Percentiles rank a stretch among this genome's conserved stretches.
phyloP scores from a whole-genome alignment of 2,329 filamentous ascomycete genomes.

The Trichoderma citrinoviride region DNA sequence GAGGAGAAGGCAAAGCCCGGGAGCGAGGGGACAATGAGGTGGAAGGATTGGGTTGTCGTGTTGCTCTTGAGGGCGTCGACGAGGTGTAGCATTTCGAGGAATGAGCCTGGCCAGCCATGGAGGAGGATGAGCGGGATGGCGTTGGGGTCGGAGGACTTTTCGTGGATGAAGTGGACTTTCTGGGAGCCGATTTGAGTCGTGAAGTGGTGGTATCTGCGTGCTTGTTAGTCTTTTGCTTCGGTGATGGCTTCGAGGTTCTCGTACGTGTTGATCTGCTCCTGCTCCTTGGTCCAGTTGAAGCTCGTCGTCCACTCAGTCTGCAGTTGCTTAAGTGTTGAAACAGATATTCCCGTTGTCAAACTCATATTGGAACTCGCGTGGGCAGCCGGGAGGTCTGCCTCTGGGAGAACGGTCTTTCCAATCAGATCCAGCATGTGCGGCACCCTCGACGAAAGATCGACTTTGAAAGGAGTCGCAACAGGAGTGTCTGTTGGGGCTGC shows the following conservation, averaged over 20 bases:
- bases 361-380: constrained; percentile 3
- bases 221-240: too few species aligned
- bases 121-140: constrained; percentile 21
- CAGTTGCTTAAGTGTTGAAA: constrained; percentile 22
- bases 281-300: constrained; percentile 27
- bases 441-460: constrained; percentile 7
- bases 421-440: constrained; percentile 30
- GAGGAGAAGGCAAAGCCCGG: constrained; percentile 41
- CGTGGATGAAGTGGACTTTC: constrained; percentile 23
- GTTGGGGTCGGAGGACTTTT: constrained; percentile 11
- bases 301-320: constrained; percentile 22
- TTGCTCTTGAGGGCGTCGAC: constrained; percentile 15
- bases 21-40: constrained; percentile 35
- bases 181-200: constrained; percentile 25
- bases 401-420: constrained; percentile 19
- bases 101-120: constrained; percentile 34
- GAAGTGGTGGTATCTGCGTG: constrained; percentile 18
- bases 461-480: background rate
- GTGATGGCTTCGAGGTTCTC: too few species aligned
- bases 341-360: constrained; percentile 17
- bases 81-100: constrained; percentile 41
- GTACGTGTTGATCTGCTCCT: constrained; percentile 25
- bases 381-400: constrained; percentile 1
- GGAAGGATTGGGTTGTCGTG: constrained; percentile 17
- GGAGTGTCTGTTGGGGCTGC: background rate